These are phyloP conservation scores for Celoporthe dispersa DNA, from an alignment of 2,329 filamentous ascomycete species.

Conservation along the genomic window DNA sequence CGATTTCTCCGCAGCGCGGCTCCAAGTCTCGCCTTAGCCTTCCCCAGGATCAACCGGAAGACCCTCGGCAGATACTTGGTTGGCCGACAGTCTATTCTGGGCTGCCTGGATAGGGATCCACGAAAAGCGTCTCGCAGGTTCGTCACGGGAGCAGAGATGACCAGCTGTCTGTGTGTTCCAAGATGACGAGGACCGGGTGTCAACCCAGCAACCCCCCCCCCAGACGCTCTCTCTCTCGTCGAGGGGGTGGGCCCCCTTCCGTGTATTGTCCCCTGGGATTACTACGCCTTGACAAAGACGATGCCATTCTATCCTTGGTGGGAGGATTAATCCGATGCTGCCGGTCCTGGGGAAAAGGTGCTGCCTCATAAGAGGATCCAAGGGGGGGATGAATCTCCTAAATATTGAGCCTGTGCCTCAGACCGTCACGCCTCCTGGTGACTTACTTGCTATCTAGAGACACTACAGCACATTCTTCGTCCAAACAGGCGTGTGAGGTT, in stretches of 20 bases:
- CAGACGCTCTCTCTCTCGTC: not conserved
- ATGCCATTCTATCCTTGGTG: conserved; percentile 11
- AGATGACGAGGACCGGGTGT: not conserved
- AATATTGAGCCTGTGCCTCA: not conserved
- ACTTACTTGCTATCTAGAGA: not conserved
- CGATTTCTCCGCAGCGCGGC: conserved; percentile 27
- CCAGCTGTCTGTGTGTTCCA: not conserved
- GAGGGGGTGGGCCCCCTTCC: not conserved
- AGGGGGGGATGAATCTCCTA: not conserved
- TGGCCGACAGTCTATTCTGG: conserved; percentile 15
- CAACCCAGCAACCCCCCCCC: not conserved
- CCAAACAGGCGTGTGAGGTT: not conserved
- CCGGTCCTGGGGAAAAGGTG: not conserved
- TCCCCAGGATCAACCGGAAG: not conserved
- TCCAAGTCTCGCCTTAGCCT: conserved; percentile 19
- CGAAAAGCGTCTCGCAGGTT: not conserved
- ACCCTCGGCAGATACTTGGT: conserved; percentile 28
- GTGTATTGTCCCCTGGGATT: not conserved
- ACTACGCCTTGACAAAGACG: conserved; percentile 22
- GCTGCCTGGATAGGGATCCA: conserved; percentile 5
- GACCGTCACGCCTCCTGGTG: not conserved
- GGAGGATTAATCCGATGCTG: not conserved
- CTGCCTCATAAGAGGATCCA: not conserved
- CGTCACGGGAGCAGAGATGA: not conserved
- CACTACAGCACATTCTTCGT: not conserved